Percentiles rank a stretch among this genome's conserved stretches.
Conservation (phyloP, 306 rosid species). For the Aeschynomene evenia region DNA sequence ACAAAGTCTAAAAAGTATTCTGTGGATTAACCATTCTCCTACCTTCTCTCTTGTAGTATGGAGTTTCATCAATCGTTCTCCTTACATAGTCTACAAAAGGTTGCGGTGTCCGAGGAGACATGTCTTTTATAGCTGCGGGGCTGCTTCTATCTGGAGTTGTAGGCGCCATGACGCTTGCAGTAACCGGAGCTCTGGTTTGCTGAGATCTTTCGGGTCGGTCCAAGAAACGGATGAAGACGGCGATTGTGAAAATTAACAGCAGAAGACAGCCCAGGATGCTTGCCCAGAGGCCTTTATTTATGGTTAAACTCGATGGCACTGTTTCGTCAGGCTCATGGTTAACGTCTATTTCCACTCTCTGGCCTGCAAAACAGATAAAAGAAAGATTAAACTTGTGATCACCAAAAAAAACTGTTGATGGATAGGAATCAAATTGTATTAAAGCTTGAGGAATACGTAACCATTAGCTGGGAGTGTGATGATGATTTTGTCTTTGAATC, state of each 20-base stretch:
- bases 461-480: conserved; percentile 82
- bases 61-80: conserved; percentile 94
- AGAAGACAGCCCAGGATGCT: conserved; percentile 45
- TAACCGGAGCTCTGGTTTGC: conserved; percentile 36
- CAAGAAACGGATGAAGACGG: conserved; percentile 36
- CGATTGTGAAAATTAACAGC: conserved; percentile 36
- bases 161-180: conserved; percentile 49
- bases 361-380: conserved; percentile 56
- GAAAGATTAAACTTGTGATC: conserved; percentile 13
- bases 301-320: conserved; percentile 29
- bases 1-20: conserved; percentile 61
- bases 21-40: conserved; percentile 81
- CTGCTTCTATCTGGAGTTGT: conserved; percentile 58
- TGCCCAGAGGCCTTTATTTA: conserved; percentile 40
- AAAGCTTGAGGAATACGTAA: conserved; percentile 32
- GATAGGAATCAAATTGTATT: conserved; percentile 11
- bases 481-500: conserved; percentile 62
- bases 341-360: conserved; percentile 65
- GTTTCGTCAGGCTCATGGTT: conserved; percentile 47
- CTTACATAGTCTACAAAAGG: conserved; percentile 91
- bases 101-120: conserved; percentile 89
- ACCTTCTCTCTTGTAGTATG: conserved; percentile 71
- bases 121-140: conserved; percentile 41
- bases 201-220: conserved; percentile 55
- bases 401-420: neutral